Evolutionary conservation across 176 grass and related monocot species (phyloP).

Genomic region (Carex parvula): DNA sequence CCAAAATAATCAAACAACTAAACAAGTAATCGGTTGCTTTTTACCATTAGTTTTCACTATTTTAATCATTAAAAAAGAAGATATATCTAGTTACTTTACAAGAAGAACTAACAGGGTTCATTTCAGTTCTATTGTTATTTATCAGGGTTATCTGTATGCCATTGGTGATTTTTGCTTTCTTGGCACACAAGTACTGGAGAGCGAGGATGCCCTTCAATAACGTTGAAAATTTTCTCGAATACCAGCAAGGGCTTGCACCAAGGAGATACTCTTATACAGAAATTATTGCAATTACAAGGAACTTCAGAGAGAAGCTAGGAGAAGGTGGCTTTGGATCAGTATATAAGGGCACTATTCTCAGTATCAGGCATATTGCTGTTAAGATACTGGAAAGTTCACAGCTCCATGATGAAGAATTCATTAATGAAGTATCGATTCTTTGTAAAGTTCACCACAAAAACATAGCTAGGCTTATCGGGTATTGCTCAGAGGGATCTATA

Average conservation of each 20-base stretch:
- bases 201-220: conserved; percentile 1
- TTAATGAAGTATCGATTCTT: conserved; percentile 45
- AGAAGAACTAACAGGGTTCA: not conserved
- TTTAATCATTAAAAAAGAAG: not conserved
- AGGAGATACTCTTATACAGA: conserved; percentile 38
- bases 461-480: conserved; percentile 27
- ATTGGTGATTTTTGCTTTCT: not conserved
- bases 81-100: not conserved
- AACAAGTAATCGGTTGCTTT: not conserved
- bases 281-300: conserved; percentile 41
- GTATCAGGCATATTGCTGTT: not conserved
- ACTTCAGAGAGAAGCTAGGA: conserved; percentile 44
- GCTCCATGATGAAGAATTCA: conserved; percentile 57
- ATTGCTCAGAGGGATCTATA: conserved; percentile 31
- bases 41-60: not conserved
- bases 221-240: conserved; percentile 36
- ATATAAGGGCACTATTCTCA: conserved; percentile 30
- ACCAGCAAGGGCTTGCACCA: conserved; percentile 26
- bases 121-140: not conserved
- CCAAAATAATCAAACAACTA: not conserved
- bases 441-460: conserved; percentile 54
- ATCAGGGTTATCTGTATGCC: conserved; percentile 25
- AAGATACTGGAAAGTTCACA: conserved; percentile 29
- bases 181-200: conserved; percentile 38
- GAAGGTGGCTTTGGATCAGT: conserved; percentile 49